A percentile compares a stretch with the other conserved stretches of the same genome.
Evolutionary conservation across 495 filamentous ascomycete species (phyloP).

Genomic region (Aspergillus panamensis): DNA sequence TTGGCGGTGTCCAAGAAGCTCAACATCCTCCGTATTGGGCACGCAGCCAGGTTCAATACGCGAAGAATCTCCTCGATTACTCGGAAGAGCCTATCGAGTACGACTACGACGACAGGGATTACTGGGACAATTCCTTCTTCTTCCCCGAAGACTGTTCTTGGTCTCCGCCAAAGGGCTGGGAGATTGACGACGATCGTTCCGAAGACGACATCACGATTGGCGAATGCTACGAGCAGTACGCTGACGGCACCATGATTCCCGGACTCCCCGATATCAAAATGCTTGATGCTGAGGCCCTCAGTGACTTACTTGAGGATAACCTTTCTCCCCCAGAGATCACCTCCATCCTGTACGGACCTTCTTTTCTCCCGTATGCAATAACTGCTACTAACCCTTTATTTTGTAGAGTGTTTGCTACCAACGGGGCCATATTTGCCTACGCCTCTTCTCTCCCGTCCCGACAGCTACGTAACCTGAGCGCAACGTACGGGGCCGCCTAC

Average conservation of each 20-base stretch:
- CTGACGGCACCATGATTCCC: conserved; percentile 43
- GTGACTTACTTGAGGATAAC: conserved; percentile 47
- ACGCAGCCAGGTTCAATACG: conserved; percentile 36
- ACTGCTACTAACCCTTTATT: not conserved
- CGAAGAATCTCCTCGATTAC: conserved; percentile 39
- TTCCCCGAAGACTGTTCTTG: conserved; percentile 49
- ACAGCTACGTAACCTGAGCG: conserved; percentile 45
- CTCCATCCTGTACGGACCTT: conserved; percentile 38
- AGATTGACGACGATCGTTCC: conserved; percentile 22
- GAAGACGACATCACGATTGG: conserved; percentile 16
- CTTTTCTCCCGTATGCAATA: not conserved
- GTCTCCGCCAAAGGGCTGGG: conserved; percentile 37
- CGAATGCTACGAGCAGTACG: conserved; percentile 15
- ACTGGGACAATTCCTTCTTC: conserved; percentile 46
- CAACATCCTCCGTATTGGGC: conserved; percentile 44
- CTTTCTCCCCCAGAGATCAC: conserved; percentile 48
- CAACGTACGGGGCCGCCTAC: conserved; percentile 48
- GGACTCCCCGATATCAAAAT: conserved; percentile 49
- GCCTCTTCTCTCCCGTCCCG: conserved; percentile 42
- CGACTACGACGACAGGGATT: conserved; percentile 47
- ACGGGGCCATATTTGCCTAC: conserved; percentile 47
- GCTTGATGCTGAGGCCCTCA: conserved; percentile 46
- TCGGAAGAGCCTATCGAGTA: conserved; percentile 47
- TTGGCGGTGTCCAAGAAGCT: conserved; percentile 13
- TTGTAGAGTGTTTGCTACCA: conserved; percentile 39